Percentiles rank a stretch among this genome's conserved stretches.
phyloP scores from a whole-genome alignment of 108 stramenopile species.

The Nitzschia sp. region DNA sequence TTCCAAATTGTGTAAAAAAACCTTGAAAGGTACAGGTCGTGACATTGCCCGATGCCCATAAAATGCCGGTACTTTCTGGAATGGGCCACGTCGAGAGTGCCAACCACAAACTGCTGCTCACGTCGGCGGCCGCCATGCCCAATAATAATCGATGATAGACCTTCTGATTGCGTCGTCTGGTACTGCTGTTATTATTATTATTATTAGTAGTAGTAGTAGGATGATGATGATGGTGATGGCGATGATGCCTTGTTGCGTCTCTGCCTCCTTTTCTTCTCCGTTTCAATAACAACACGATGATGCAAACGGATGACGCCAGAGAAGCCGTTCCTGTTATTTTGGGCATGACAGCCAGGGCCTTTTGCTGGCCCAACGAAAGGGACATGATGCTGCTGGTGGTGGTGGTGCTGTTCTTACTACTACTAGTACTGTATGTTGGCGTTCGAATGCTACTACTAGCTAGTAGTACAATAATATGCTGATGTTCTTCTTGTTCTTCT shows the following conservation, averaged over 20 bases:
- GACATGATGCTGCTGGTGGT: neutral
- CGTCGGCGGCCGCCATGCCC: slow-evolving; percentile 25
- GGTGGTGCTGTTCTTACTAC: neutral
- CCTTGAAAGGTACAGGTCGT: slow-evolving; percentile 40
- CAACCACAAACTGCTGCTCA: slow-evolving; percentile 15
- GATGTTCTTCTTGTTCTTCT: no score
- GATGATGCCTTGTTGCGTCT: no score
- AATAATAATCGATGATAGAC: slow-evolving; percentile 38
- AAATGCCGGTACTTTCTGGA: slow-evolving; percentile 1
- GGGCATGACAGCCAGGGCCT: neutral
- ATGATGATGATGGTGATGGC: no score
- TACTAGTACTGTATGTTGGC: no score
- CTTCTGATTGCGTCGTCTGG: neutral
- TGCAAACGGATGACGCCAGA: neutral
- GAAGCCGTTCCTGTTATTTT: neutral
- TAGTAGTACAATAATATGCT: no score
- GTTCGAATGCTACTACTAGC: no score
- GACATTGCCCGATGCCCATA: slow-evolving; percentile 16
- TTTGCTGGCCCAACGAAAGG: neutral
- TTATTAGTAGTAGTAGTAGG: neutral
- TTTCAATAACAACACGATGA: neutral
- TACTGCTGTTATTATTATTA: neutral
- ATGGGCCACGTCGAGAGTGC: slow-evolving; percentile 28
- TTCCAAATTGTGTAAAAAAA: slow-evolving; percentile 40
- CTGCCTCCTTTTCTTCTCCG: no score